Percentiles rank a stretch among this genome's conserved stretches.
phyloP scores from a whole-genome alignment of 2,329 filamentous ascomycete species.

The Fusarium anthophilum region DNA sequence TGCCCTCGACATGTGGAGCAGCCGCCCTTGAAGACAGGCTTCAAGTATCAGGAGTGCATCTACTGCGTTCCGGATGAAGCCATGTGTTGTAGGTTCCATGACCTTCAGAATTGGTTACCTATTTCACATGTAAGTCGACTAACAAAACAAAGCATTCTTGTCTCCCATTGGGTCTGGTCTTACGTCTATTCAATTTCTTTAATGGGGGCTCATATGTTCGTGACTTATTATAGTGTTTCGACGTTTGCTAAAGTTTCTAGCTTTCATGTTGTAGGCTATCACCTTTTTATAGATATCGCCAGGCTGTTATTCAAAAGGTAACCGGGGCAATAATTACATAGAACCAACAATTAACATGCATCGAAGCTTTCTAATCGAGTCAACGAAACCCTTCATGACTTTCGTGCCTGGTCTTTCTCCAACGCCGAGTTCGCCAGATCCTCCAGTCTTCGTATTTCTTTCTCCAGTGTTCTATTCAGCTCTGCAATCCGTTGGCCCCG shows the following conservation, averaged over 20 bases:
- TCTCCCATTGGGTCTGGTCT: not conserved
- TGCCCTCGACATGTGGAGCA: not conserved
- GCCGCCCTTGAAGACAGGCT: not conserved
- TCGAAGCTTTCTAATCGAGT: not conserved
- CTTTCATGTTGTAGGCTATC: not conserved
- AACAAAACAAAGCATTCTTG: not conserved
- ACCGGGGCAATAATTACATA: not conserved
- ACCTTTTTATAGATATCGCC: not conserved
- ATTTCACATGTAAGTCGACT: not conserved
- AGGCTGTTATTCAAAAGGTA: not conserved
- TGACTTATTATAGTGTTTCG: not conserved
- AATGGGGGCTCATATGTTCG: not conserved
- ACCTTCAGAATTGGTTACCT: not conserved
- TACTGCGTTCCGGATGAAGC: not conserved
- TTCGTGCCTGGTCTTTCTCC: not conserved
- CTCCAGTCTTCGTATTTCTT: not conserved
- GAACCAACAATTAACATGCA: not conserved
- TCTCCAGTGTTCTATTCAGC: not conserved
- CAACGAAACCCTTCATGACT: not conserved
- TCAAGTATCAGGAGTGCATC: not conserved
- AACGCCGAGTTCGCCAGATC: not conserved
- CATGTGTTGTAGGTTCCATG: not conserved
- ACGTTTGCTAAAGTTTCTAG: fast-evolving
- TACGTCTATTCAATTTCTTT: not conserved
- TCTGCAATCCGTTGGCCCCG: not conserved